phyloP scores from a whole-genome alignment of 169 alveolate species.

The Eimeria tenella region DNA sequence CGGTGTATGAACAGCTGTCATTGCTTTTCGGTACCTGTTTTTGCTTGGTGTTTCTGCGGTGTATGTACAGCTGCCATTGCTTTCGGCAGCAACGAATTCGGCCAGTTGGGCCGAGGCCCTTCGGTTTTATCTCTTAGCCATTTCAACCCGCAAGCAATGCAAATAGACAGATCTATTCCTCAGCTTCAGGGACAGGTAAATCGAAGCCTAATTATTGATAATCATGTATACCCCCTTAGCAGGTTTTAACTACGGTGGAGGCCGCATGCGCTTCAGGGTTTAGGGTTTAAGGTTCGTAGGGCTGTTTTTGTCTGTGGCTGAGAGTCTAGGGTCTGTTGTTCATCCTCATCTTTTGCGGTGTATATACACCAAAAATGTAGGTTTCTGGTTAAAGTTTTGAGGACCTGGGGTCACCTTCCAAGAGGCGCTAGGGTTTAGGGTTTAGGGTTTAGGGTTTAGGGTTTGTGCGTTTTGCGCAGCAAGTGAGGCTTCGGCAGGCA shows the following conservation, averaged over 20 bases:
- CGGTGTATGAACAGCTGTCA: background rate
- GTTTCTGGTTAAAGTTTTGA: background rate
- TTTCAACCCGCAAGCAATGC: constrained; percentile 21
- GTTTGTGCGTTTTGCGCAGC: background rate
- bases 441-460: background rate
- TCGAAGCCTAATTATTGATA: background rate
- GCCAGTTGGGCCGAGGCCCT: constrained; percentile 66
- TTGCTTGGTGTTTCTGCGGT: background rate
- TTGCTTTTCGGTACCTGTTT: too few relatives aligned
- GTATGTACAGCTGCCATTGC: constrained; percentile 40
- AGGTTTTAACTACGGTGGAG: too few relatives aligned
- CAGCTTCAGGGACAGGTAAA: background rate
- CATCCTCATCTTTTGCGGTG: background rate
- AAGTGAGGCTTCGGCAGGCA: background rate
- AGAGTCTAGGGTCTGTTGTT: too few relatives aligned
- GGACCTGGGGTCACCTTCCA: background rate
- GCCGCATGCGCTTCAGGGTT: too few relatives aligned
- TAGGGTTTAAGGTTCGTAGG: too few relatives aligned
- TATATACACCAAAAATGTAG: background rate
- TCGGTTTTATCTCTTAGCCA: background rate
- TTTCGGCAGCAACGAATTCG: constrained; percentile 63
- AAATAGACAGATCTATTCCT: background rate
- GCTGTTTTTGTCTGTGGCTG: too few relatives aligned
- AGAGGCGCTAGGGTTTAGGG: background rate
- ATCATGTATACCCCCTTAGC: background rate